Conservation (phyloP, 768 basidiomycete species). For the Ramaria rubella region DNA sequence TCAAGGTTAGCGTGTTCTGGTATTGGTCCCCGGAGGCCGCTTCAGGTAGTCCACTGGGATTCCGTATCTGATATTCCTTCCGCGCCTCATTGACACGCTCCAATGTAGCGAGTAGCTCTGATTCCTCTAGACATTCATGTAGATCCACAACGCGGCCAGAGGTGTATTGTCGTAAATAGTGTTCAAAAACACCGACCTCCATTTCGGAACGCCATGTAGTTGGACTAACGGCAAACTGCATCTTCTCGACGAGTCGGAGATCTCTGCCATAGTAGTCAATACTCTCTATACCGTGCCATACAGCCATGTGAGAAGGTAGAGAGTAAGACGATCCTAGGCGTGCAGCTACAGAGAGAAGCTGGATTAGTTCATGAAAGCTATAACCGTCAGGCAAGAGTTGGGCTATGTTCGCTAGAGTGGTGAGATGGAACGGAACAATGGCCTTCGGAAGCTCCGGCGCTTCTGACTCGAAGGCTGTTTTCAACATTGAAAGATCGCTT, state of each 20-base stretch:
- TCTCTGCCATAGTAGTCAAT: slow-evolving; percentile 35
- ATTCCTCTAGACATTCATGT: slow-evolving; percentile 27
- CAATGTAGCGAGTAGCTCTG: slow-evolving; percentile 36
- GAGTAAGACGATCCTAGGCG: slow-evolving; percentile 16
- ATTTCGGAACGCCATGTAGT: slow-evolving; percentile 43
- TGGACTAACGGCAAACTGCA: slow-evolving; percentile 45
- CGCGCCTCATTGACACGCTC: slow-evolving; percentile 32
- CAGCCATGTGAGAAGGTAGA: slow-evolving; percentile 34
- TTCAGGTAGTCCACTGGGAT: slow-evolving; percentile 1
- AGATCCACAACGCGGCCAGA: slow-evolving; percentile 38
- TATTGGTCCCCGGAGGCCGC: slow-evolving; percentile 1
- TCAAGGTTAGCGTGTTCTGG: slow-evolving; percentile 13
- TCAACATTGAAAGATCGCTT: slow-evolving; percentile 56
- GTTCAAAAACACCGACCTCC: slow-evolving; percentile 27
- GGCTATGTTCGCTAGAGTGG: slow-evolving; percentile 4
- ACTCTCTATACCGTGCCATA: slow-evolving; percentile 29
- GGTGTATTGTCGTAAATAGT: slow-evolving; percentile 40
- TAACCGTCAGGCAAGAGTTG: slow-evolving; percentile 6
- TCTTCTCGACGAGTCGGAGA: slow-evolving; percentile 39
- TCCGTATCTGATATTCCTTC: slow-evolving; percentile 19
- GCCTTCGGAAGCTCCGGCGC: slow-evolving; percentile 48
- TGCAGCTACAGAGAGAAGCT: slow-evolving; percentile 16
- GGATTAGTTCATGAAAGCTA: not conserved
- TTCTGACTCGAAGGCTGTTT: slow-evolving; percentile 45
- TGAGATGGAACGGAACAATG: slow-evolving; percentile 30